Conservation (phyloP, 306 rosid species). For the Lithocarpus polystachyus region DNA sequence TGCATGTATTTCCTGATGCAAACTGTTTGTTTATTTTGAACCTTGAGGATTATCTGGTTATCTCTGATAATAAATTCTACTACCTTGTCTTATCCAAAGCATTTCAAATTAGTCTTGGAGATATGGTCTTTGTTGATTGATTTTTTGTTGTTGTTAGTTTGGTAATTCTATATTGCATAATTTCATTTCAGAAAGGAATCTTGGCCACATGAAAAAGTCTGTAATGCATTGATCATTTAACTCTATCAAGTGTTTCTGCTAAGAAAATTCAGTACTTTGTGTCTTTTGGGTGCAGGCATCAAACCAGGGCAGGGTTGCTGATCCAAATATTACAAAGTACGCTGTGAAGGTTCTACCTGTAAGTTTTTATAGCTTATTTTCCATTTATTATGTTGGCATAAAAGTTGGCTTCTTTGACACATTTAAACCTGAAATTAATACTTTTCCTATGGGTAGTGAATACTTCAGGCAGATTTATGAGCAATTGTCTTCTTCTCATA, state of each 20-base stretch:
- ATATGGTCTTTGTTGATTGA: too few species aligned
- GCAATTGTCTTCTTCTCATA: not conserved
- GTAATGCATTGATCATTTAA: not conserved
- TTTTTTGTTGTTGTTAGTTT: too few species aligned
- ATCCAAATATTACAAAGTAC: slow-evolving; percentile 72
- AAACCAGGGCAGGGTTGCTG: slow-evolving; percentile 64
- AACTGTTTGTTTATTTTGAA: not conserved
- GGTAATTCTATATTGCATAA: not conserved
- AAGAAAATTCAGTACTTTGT: not conserved
- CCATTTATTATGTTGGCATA: not conserved
- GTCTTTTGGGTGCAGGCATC: slow-evolving; percentile 45
- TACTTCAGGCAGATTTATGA: not conserved
- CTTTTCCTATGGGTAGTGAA: not conserved
- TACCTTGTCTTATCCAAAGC: too few species aligned
- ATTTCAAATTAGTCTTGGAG: too few species aligned
- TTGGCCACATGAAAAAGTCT: not conserved
- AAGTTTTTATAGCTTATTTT: slow-evolving; percentile 37
- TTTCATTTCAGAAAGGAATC: not conserved
- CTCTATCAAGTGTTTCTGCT: not conserved
- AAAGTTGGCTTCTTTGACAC: not conserved
- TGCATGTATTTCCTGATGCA: not conserved
- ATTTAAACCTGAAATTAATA: not conserved
- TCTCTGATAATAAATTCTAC: too few species aligned
- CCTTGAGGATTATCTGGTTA: too few species aligned
- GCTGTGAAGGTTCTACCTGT: slow-evolving; percentile 85